Percentiles rank a stretch among this genome's conserved stretches.
Evolutionary conservation across 352 stramenopile species (phyloP).

Genomic region (Thalassiosira hispida): DNA sequence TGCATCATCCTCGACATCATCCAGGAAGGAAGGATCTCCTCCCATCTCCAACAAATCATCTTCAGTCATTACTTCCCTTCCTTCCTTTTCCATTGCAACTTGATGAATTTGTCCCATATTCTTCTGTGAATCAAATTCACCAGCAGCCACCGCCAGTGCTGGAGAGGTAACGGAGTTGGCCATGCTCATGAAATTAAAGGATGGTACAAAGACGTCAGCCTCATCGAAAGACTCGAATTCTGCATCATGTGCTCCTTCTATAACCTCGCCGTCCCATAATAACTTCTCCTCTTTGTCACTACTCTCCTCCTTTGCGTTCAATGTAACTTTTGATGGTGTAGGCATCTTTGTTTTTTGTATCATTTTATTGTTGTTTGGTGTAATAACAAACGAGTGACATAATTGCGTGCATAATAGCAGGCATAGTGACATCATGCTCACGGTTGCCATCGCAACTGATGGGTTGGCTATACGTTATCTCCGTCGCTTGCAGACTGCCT

Average conservation of each 20-base stretch:
- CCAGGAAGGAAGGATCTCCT: not conserved
- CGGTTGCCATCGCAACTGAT: not conserved
- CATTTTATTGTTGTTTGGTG: not conserved
- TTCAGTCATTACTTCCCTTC: slow-evolving; percentile 14
- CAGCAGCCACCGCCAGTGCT: not conserved
- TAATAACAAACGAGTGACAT: slow-evolving; percentile 12
- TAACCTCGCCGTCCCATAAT: slow-evolving; percentile 36
- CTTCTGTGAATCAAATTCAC: slow-evolving; percentile 23
- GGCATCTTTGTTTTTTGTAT: not conserved
- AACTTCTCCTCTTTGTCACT: slow-evolving; percentile 1
- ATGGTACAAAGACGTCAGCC: slow-evolving; percentile 31
- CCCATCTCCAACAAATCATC: slow-evolving; percentile 21
- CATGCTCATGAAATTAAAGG: slow-evolving; percentile 37
- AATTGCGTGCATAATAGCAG: not conserved
- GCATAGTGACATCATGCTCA: not conserved
- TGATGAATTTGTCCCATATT: slow-evolving; percentile 37
- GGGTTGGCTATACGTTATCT: not conserved
- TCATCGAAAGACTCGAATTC: slow-evolving; percentile 31
- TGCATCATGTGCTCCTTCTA: slow-evolving; percentile 40
- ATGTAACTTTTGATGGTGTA: not conserved
- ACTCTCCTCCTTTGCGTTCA: slow-evolving; percentile 1
- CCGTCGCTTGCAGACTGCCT: not conserved
- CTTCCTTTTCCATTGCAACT: not conserved
- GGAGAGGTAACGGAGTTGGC: slow-evolving; percentile 30
- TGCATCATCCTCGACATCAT: not conserved